Evolutionary conservation across 2,329 filamentous ascomycete genomes (phyloP).

Genomic region (Orbilia javanica): DNA sequence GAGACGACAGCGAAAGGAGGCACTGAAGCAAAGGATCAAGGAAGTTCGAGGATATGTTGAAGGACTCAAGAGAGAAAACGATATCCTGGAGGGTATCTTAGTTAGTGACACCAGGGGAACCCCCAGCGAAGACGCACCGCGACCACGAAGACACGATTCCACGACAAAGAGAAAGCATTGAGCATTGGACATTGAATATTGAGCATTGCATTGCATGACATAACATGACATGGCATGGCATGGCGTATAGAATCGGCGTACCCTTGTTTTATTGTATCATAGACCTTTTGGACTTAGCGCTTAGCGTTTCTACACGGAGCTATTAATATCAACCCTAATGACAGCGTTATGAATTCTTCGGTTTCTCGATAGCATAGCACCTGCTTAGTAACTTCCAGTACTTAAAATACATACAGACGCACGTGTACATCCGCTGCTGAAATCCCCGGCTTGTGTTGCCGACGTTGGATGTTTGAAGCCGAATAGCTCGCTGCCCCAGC

Average conservation of each 20-base stretch:
- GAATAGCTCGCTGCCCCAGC: background rate
- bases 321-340: conserved; percentile 18
- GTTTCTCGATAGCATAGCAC: background rate
- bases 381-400: too few species aligned
- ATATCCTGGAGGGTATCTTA: conserved; percentile 59
- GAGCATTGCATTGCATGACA: conserved; percentile 16
- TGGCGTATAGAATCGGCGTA: conserved; percentile 20
- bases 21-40: conserved; percentile 59
- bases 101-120: conserved; percentile 1
- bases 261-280: conserved; percentile 13
- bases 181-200: too few species aligned
- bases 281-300: conserved; percentile 22
- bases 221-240: background rate
- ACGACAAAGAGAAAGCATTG: conserved; percentile 25
- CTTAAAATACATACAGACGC: too few species aligned
- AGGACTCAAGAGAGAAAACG: conserved; percentile 52
- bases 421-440: background rate
- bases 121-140: background rate
- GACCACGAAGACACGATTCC: conserved; percentile 40
- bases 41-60: conserved; percentile 57
- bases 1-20: conserved; percentile 57
- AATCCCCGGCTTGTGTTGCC: conserved; percentile 35
- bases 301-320: conserved; percentile 6
- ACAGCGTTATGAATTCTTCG: conserved; percentile 14
- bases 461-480: conserved; percentile 53